Percentiles rank a stretch among this genome's conserved stretches.
Conservation (phyloP, 306 rosid genomes). For the Inga leiocalycina region DNA sequence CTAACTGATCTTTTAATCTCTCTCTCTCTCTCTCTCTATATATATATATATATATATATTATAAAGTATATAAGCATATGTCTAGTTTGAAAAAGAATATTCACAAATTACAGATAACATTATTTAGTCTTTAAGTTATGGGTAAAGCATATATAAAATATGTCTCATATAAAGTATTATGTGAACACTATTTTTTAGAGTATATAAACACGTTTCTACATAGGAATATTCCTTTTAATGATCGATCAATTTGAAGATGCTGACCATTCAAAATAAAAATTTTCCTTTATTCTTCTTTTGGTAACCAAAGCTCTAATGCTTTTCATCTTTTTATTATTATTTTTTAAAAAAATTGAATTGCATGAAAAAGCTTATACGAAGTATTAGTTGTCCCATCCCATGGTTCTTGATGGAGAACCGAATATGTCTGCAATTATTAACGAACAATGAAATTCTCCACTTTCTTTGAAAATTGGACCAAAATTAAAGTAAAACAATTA, state of each 20-base stretch:
- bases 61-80: not conserved
- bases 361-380: not conserved
- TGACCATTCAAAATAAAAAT: not conserved
- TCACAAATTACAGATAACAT: not conserved
- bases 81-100: not conserved
- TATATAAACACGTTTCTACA: not conserved
- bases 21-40: no score
- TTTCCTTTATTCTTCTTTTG: not conserved
- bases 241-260: not conserved
- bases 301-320: not conserved
- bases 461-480: constrained; percentile 20
- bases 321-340: not conserved
- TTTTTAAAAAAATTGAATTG: not conserved
- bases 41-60: no score
- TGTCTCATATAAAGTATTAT: no score
- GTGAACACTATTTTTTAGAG: not conserved
- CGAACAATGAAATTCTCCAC: constrained; percentile 36
- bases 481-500: not conserved
- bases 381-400: constrained; percentile 31
- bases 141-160: not conserved
- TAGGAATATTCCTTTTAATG: not conserved
- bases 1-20: not conserved
- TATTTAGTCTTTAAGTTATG: not conserved
- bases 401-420: constrained; percentile 23
- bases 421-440: constrained; percentile 31